Base-by-base conservation (phyloP, 352 stramenopile species). In the Phytophthora citricola region DNA sequence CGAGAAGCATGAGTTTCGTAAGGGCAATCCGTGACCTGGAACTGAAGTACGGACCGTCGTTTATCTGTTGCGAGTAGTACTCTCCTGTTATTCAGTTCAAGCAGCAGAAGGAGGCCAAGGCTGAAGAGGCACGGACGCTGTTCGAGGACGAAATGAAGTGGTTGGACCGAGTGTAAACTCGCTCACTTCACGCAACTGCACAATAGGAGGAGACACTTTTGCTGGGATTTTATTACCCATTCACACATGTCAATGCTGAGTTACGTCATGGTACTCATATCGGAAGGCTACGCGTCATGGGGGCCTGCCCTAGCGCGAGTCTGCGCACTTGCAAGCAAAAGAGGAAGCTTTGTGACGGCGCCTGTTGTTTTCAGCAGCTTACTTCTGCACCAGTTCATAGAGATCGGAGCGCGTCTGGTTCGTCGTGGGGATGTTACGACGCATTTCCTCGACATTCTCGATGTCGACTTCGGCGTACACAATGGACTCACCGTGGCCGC, bases 391-490 rank as follows among this genome's bases (percentile, higher is more conserved):
- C 36, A 96, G 78, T 45, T 94, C 79, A 78, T 99, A 99, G 43
- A 99, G 69, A 81, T 99, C 98, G 15, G 75, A 73, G 62, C 98
- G 87, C 61, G 93, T 96, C 81, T 99, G 98, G 47, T 83, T 76
- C n/a, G 81, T 82, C 22, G 97, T 98, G 26, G 97, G 97, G 68
- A 99, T 99, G 66, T 97, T 98, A 58, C 79, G 87, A 56, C 97
- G 91, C 83, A 99, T 97, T 72, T 99, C 91, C 27, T 97, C 83
- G 3, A 99, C 91, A 46, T 95, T 89, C 12, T 87, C 81, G 22
- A 99, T 70, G 69, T 99, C 95, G 27, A 99, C 81, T 61, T 99
- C 97, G 29, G 92, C 96, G 58, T 98, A 89, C 24, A 99, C 94
- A 55, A 99, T 92, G 14, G 79, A 84, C 41, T 97, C 89, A 9